Evolutionary conservation across 2,329 filamentous ascomycete species (phyloP).

Genomic region (Alternaria ethzedia): DNA sequence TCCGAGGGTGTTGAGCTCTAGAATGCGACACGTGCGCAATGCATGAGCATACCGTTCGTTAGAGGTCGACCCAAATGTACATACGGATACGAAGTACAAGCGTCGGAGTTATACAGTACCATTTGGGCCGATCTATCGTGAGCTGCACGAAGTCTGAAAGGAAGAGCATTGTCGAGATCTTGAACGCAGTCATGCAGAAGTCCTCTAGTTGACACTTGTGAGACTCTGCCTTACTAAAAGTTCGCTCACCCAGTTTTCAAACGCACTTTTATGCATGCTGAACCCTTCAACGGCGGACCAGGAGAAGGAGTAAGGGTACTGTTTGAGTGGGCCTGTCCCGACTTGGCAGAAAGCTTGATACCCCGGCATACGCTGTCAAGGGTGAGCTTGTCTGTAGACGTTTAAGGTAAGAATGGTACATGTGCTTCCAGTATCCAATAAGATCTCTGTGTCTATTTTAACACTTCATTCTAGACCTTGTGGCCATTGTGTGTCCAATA

Average conservation of each 20-base stretch:
- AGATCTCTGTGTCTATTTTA: background rate
- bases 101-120: background rate
- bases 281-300: background rate
- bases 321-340: background rate
- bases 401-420: background rate
- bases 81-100: slow-evolving; percentile 3
- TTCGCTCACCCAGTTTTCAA: background rate
- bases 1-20: slow-evolving; percentile 2
- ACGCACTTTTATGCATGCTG: background rate
- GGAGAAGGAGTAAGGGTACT: background rate
- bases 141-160: background rate
- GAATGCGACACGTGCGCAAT: slow-evolving; percentile 8
- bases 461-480: slow-evolving; percentile 9
- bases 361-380: background rate
- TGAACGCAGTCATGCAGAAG: background rate
- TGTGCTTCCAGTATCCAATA: background rate
- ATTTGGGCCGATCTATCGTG: background rate
- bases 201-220: background rate
- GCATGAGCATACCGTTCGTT: background rate
- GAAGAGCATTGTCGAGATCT: background rate
- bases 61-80: background rate
- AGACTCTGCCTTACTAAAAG: background rate
- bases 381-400: background rate
- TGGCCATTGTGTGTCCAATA: slow-evolving; percentile 10
- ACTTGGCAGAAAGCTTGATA: slow-evolving; percentile 1